A percentile compares a stretch with the other conserved stretches of the same genome.
These are phyloP conservation scores for Asterionellopsis glacialis DNA, from an alignment of 108 stramenopile species.

Conservation along the genomic window DNA sequence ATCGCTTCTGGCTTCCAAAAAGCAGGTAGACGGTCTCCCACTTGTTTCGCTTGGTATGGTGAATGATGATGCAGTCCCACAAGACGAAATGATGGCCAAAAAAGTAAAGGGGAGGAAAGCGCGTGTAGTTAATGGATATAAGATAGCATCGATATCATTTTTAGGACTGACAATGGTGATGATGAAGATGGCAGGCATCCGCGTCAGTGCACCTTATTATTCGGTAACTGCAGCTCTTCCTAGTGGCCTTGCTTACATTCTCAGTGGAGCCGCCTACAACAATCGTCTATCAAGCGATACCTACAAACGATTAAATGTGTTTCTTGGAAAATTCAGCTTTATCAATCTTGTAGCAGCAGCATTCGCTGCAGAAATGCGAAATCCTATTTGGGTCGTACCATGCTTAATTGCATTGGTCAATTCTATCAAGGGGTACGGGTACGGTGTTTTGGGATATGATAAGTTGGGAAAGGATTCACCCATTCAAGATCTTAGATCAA, in stretches of 20 bases:
- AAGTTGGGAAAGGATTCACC: no score
- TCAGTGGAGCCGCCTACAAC: slow-evolving; percentile 22
- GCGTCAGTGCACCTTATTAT: not conserved
- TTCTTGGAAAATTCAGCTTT: not conserved
- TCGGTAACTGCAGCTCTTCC: no score
- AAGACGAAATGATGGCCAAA: not conserved
- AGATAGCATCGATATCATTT: slow-evolving; percentile 9
- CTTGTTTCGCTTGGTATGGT: not conserved
- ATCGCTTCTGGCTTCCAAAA: no score
- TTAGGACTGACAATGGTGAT: slow-evolving; percentile 1
- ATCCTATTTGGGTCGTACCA: slow-evolving; percentile 12
- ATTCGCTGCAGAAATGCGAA: not conserved
- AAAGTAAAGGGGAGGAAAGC: slow-evolving; percentile 26
- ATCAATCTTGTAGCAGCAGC: not conserved
- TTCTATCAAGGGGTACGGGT: slow-evolving; percentile 28
- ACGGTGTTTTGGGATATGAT: slow-evolving; percentile 32
- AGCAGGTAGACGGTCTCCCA: no score
- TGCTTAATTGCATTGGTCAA: slow-evolving; percentile 17
- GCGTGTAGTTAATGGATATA: slow-evolving; percentile 22
- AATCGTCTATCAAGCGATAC: slow-evolving; percentile 31
- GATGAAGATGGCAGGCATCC: slow-evolving; percentile 7
- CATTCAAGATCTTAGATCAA: no score
- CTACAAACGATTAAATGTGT: slow-evolving; percentile 33
- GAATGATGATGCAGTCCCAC: not conserved
- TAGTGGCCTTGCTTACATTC: slow-evolving; percentile 8